Base-by-base conservation (phyloP, 768 basidiomycete species). In the Tephrocybe sp. region DNA sequence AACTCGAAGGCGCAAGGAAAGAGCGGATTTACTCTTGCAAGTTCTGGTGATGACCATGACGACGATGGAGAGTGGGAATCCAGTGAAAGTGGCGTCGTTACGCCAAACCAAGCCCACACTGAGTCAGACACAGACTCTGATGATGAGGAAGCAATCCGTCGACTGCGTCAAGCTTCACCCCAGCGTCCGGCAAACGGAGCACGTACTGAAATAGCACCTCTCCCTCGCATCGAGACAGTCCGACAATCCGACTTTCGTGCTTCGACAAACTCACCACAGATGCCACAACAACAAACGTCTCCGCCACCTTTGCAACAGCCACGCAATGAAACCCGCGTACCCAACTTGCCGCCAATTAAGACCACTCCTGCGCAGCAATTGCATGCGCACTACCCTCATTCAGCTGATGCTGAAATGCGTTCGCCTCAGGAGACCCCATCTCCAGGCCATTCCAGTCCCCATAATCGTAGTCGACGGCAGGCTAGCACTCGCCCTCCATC, bases 61-160 rank as follows among this genome's bases (percentile, higher is more conserved):
- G 85, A 87, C 10, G 85, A 87, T 20, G 51, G 51, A 49, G 88
- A 82, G 50, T 89, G 87, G 87, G 76, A 86, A 1, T 89, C 87
- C 22, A 87, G 83, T 62, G 86, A 87, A 65, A 89, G 86, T 60
- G 87, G 85, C 6, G 84, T 80, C 0, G 85, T 71, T 0, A 89
- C 87, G 1, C 88, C 87, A 4, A 77, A 76, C 57, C 68, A 73
- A 42, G 52, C 69, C 44, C 73, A 72, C 34, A 78, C 80, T 0
- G 76, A 77, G 44, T 73, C 72, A 16, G 69, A 69, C 39, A 62
- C 65, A n/a, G 69, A 69, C 34, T 72, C 70, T 20, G 73, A 72
- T 52, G 63, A 65, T 45, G 54, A 55, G 26, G 61, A 59, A 31
- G 31, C 58, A 30, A 58, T 53, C 32, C 62, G 54, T 35, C 58